Percentiles rank a stretch among this genome's conserved stretches.
Evolutionary conservation across 2,329 filamentous ascomycete genomes (phyloP).

Genomic region (Fusarium nisikadoi): DNA sequence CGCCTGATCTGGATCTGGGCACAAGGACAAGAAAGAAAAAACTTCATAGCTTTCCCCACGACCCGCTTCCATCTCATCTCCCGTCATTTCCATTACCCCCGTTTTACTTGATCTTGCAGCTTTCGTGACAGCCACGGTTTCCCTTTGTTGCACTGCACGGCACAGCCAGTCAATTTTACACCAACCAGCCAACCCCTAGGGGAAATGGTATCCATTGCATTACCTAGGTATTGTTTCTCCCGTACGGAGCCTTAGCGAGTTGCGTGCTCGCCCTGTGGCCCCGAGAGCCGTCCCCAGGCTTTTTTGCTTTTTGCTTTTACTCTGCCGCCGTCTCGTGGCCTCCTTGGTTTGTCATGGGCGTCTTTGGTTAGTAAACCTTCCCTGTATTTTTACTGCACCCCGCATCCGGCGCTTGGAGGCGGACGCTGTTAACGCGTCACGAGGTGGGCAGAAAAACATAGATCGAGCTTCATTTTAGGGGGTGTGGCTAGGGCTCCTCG

Average conservation of each 20-base stretch:
- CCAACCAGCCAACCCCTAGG: conserved; percentile 32
- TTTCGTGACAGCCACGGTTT: conserved; percentile 43
- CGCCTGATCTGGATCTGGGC: conserved; percentile 16
- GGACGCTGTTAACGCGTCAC: conserved; percentile 42
- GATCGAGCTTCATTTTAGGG: conserved; percentile 23
- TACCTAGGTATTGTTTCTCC: background rate
- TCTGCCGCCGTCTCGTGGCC: conserved; percentile 41
- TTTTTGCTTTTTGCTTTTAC: conserved; percentile 1
- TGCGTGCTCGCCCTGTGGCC: conserved; percentile 32
- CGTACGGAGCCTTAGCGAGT: conserved; percentile 8
- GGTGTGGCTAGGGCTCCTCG: conserved; percentile 18
- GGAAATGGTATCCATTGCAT: conserved; percentile 33
- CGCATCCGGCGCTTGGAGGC: conserved; percentile 42
- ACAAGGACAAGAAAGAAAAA: conserved; percentile 23
- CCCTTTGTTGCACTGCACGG: conserved; percentile 32
- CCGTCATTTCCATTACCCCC: conserved; percentile 48
- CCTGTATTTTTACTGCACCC: conserved; percentile 39
- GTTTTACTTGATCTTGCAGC: conserved; percentile 53
- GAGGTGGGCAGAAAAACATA: conserved; percentile 39
- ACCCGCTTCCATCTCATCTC: conserved; percentile 24
- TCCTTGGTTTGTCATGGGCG: conserved; percentile 43
- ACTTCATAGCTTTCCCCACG: conserved; percentile 34
- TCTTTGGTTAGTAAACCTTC: conserved; percentile 42
- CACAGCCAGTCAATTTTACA: conserved; percentile 22
- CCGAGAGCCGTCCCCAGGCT: conserved; percentile 20